Percentiles rank a stretch among this genome's conserved stretches.
Conservation (phyloP, 2,329 filamentous ascomycete genomes). For the Didymella pomorum region DNA sequence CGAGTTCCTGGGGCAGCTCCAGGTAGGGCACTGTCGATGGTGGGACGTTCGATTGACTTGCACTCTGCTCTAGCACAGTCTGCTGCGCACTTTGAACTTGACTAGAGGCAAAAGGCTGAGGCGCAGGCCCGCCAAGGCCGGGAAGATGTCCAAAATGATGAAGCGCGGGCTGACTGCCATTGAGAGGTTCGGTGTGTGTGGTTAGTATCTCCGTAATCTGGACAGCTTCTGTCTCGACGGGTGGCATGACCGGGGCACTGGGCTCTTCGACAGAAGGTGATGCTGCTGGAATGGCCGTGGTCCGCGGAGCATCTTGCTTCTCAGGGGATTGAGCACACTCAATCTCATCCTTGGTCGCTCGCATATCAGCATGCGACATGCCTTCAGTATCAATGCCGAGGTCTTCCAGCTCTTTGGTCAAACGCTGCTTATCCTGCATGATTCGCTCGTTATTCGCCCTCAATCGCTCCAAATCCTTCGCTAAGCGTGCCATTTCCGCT, state of each 20-base stretch:
- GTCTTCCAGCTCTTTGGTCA: slow-evolving; percentile 58
- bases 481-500: slow-evolving; percentile 52
- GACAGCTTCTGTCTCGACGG: background rate
- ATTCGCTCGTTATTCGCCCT: slow-evolving; percentile 50
- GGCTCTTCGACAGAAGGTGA: background rate
- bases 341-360: slow-evolving; percentile 53
- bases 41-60: background rate
- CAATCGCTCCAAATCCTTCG: slow-evolving; percentile 57
- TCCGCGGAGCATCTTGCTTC: slow-evolving; percentile 2
- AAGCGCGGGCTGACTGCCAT: slow-evolving; percentile 2
- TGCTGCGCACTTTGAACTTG: background rate
- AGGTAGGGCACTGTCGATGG: background rate
- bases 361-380: slow-evolving; percentile 55
- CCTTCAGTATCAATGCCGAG: slow-evolving; percentile 59
- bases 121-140: slow-evolving; percentile 23
- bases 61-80: background rate
- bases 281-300: background rate
- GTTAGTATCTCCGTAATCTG: background rate
- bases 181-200: background rate
- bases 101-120: background rate
- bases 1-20: background rate
- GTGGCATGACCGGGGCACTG: background rate
- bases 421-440: slow-evolving; percentile 52
- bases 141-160: slow-evolving; percentile 19
- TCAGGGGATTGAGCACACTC: slow-evolving; percentile 36